These are phyloP conservation scores for Xanthoparmelia taractica DNA, from an alignment of 495 filamentous ascomycete genomes.

Conservation along the genomic window DNA sequence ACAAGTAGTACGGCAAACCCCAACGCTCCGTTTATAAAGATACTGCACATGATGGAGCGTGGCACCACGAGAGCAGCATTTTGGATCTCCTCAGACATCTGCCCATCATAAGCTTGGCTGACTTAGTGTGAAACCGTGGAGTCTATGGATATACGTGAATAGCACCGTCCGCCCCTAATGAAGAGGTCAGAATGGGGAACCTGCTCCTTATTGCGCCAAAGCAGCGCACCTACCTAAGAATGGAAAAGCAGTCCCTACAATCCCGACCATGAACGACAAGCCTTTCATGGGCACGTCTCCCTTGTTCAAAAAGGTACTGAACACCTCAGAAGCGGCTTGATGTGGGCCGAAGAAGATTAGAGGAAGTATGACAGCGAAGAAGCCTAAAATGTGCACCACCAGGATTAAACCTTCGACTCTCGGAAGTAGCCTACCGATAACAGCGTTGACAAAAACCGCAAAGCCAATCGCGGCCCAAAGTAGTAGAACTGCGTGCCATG, in stretches of 20 bases:
- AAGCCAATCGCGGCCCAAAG: slow-evolving; percentile 36
- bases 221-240: slow-evolving; percentile 13
- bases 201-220: neutral
- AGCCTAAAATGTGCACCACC: slow-evolving; percentile 43
- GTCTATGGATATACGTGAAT: slow-evolving; percentile 5
- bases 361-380: slow-evolving; percentile 46
- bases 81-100: slow-evolving; percentile 40
- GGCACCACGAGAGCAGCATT: slow-evolving; percentile 38
- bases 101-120: slow-evolving; percentile 16
- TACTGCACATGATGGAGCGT: slow-evolving; percentile 36
- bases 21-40: slow-evolving; percentile 38
- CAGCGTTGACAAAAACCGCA: slow-evolving; percentile 36
- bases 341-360: slow-evolving; percentile 42
- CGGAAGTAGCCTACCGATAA: slow-evolving; percentile 36
- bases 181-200: neutral
- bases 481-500: slow-evolving; percentile 40
- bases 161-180: slow-evolving; percentile 9
- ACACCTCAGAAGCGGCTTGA: slow-evolving; percentile 33
- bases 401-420: slow-evolving; percentile 40
- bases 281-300: slow-evolving; percentile 39
- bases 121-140: neutral
- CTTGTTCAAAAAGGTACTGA: slow-evolving; percentile 39
- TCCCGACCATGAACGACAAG: slow-evolving; percentile 39
- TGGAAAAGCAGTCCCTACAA: slow-evolving; percentile 35
- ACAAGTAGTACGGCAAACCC: slow-evolving; percentile 30